Base-by-base conservation (phyloP, 768 basidiomycete species). In the Collybia sp. region DNA sequence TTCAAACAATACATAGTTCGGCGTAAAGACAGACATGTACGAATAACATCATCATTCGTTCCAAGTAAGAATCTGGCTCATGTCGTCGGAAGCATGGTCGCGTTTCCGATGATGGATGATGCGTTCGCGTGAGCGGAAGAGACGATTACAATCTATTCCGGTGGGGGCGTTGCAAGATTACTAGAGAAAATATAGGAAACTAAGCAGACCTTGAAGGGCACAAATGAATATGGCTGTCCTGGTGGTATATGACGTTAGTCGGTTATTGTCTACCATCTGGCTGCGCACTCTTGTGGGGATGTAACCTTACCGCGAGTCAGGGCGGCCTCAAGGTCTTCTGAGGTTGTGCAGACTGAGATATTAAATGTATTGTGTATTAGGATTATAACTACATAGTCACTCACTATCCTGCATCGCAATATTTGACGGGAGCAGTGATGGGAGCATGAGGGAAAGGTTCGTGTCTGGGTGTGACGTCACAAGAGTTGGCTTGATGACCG, bases 151-250 rank as follows among this genome's bases (percentile, higher is more conserved):
- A 43, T 76, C 82, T 81, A 57, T 3, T 25, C 25, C 25, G 42
- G 38, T 40, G n/a, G 9, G n/a, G 9, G 25, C 6, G 18, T 16
- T 43, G 18, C 37, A 25, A 10, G 16, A 15, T 40, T 13, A 13
- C 6, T 12, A n/a, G 15, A 6, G 32, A 32, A 3, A 25, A 30
- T 6, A 11, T n/a, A n/a, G n/a, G n/a, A n/a, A n/a, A 31, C 2
- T 5, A 18, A 30, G 57, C 61, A 36, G 61, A 83, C 84, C 74
- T 54, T 75, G 63, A 31, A 85, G 67, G 3, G 73, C 82, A 54
- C 88, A 91, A 46, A 91, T 88, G 59, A 79, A 88, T n/a, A 91
- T 85, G 0, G 86, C 80, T 2, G 87, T 89, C 51, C 88, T 90
- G 40, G 49, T 20, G 36, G 51, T 13, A 42, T 35, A 43, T 31